Evolutionary conservation across 2,329 filamentous ascomycete species (phyloP).

Genomic region (Botrytis aclada): DNA sequence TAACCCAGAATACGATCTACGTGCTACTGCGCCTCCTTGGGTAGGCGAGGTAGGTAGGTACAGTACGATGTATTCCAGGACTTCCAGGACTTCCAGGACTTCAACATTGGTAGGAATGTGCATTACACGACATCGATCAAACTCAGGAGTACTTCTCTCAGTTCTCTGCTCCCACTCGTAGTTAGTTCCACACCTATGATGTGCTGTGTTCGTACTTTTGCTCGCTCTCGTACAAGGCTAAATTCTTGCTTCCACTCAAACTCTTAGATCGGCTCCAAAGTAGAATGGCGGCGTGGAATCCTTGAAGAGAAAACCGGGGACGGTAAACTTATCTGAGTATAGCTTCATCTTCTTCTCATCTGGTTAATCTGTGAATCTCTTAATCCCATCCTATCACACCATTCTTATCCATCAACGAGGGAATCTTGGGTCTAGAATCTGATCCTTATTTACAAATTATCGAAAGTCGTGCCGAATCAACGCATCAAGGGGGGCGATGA

Average conservation of each 20-base stretch:
- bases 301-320: constrained; percentile 8
- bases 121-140: constrained; percentile 1
- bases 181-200: background rate
- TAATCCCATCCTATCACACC: background rate
- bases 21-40: background rate
- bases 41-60: background rate
- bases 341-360: constrained; percentile 11
- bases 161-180: background rate
- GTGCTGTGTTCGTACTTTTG: background rate
- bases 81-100: background rate
- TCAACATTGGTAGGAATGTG: background rate
- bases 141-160: background rate
- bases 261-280: background rate
- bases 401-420: background rate
- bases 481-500: background rate
- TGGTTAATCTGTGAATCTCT: background rate
- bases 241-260: background rate
- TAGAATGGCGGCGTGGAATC: background rate
- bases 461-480: constrained; percentile 1
- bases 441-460: background rate
- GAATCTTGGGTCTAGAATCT: background rate
- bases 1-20: background rate
- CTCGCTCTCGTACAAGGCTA: background rate
- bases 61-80: background rate
- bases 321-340: background rate